Evolutionary conservation across 345 rosid species (phyloP), one percentile per base, ranked within the genome.

Genomic region (Kernera saxatilis): DNA sequence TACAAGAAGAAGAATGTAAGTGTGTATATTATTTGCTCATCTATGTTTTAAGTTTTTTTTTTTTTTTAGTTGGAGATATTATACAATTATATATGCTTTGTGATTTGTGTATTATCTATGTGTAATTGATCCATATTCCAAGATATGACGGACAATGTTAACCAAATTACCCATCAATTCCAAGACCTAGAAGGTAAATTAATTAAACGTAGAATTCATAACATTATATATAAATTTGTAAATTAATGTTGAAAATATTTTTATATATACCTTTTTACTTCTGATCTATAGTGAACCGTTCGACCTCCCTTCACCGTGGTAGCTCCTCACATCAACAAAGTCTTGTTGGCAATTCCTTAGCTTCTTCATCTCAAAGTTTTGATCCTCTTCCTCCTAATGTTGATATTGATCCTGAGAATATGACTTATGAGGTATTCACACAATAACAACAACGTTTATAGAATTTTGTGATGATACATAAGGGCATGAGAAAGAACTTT

Each of bases 1-100:
- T 71, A 44, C 75, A 71, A 71, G 69, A 71, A 41, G 51, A 71
- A 61, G 75, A 71, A 71, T 50, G 69, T 71, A 51, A 50, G 75
- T 71, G 3, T 60, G 7, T 12, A 12, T 9, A 5, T 37, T 27
- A 12, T 6, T 55, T 4, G n/a, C n/a, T 26, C 12, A 21, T 21
- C 22, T 18, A 6, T 10, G 0, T 5, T 18, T 13, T 5, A n/a
- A n/a, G n/a, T 5, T 26, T 35, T 7, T 22, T 10, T 7, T 26
- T 33, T 6, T 25, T 17, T 26, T 48, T 30, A 32, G 40, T 27
- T 40, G n/a, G 6, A 54, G 36, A 46, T 54, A 10, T 21, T 7
- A 26, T 70, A 25, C 52, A n/a, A 17, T 18, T 8, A 0, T 69
- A 17, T 49, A 11, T 37, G 4, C 6, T 51, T 29, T 36, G n/a